Conservation (phyloP, 371 early-diverging fungal species). For the Mortierella sp. region DNA sequence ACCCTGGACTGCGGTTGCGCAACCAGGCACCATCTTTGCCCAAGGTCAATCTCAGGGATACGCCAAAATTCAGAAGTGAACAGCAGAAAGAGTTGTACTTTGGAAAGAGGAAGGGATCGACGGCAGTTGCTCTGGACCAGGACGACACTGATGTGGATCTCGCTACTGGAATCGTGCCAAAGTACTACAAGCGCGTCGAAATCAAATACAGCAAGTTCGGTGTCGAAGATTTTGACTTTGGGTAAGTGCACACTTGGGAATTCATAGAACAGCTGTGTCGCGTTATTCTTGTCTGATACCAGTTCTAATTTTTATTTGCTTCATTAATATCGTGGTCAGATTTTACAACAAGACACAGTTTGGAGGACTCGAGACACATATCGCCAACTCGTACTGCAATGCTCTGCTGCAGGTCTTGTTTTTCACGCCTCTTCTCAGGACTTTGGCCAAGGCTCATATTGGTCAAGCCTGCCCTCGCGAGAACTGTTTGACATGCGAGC, state of each 20-base stretch:
- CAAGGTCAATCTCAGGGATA: constrained; percentile 61
- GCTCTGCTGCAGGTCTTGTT: constrained; percentile 89
- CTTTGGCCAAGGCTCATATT: constrained; percentile 82
- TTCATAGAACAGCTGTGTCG: too few species aligned
- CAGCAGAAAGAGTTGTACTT: constrained; percentile 79
- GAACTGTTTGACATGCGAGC: constrained; percentile 90
- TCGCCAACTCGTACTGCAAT: constrained; percentile 91
- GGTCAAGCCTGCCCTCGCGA: constrained; percentile 76
- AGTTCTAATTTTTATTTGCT: neutral
- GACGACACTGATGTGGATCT: constrained; percentile 47
- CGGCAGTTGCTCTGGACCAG: constrained; percentile 29
- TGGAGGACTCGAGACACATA: constrained; percentile 93
- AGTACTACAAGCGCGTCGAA: constrained; percentile 81
- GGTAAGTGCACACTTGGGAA: constrained; percentile 54
- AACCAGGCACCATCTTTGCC: constrained; percentile 76
- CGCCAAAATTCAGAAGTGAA: constrained; percentile 90
- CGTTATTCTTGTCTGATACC: neutral
- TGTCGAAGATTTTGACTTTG: constrained; percentile 98
- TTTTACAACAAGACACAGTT: constrained; percentile 89
- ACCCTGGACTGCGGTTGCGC: constrained; percentile 80
- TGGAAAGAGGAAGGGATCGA: constrained; percentile 57
- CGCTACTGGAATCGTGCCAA: constrained; percentile 68
- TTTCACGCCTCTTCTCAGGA: constrained; percentile 76
- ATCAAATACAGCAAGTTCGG: constrained; percentile 93
- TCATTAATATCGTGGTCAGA: constrained; percentile 19